These are phyloP conservation scores for Xylaria arbuscula DNA, from an alignment of 2,329 filamentous ascomycete species.

Conservation along the genomic window DNA sequence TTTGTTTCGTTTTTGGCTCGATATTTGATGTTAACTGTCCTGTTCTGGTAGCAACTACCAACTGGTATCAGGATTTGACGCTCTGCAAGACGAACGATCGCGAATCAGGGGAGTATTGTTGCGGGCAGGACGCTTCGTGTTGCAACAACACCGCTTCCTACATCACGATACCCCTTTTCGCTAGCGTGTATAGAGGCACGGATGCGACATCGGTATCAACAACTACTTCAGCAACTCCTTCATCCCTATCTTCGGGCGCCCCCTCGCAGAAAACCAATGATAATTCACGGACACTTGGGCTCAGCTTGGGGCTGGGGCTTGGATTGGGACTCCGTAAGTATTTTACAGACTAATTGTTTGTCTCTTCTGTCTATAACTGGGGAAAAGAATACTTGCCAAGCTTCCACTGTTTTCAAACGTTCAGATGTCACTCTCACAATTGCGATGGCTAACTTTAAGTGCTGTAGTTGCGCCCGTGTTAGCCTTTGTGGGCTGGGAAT, in stretches of 20 bases:
- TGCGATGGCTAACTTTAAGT: not conserved
- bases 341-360: not conserved
- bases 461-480: slow-evolving; percentile 21
- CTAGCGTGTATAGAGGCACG: slow-evolving; percentile 15
- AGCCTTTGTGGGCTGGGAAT: slow-evolving; percentile 32
- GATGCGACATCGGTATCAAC: not conserved
- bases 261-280: slow-evolving; percentile 2
- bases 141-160: slow-evolving; percentile 28
- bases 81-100: slow-evolving; percentile 33
- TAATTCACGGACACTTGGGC: slow-evolving; percentile 25
- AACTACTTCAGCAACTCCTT: not conserved
- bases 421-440: not conserved
- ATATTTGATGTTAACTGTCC: not conserved
- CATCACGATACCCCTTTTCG: slow-evolving; percentile 28
- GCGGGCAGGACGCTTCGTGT: slow-evolving; percentile 36
- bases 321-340: slow-evolving; percentile 15
- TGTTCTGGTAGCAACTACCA: slow-evolving; percentile 12
- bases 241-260: not conserved
- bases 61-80: slow-evolving; percentile 35
- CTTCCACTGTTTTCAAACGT: not conserved
- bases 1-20: not conserved
- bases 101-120: slow-evolving; percentile 33
- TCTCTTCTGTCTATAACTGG: not conserved
- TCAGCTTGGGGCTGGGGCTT: slow-evolving; percentile 36
- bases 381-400: not conserved